phyloP scores from a whole-genome alignment of 2,329 filamentous ascomycete species.

The Penicillium digitatum region DNA sequence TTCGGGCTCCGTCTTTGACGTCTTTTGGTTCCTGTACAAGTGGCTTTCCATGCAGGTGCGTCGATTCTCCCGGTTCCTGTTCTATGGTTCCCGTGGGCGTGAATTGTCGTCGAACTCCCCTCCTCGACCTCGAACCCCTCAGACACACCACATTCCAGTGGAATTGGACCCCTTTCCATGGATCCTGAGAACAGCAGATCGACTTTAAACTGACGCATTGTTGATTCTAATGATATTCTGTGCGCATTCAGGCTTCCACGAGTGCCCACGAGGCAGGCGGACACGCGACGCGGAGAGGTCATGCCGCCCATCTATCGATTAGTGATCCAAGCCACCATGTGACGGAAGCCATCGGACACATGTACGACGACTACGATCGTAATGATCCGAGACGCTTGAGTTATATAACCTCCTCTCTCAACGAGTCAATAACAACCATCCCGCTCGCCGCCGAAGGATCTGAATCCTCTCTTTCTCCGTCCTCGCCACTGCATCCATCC shows the following conservation, averaged over 20 bases:
- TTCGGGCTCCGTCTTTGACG: constrained; percentile 27
- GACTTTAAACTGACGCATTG: background rate
- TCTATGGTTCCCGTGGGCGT: background rate
- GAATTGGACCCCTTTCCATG: background rate
- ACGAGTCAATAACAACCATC: constrained; percentile 44
- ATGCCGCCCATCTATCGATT: constrained; percentile 62
- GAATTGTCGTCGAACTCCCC: background rate
- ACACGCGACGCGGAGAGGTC: constrained; percentile 54
- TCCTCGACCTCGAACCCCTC: constrained; percentile 1
- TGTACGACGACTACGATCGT: constrained; percentile 70
- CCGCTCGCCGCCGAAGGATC: constrained; percentile 29
- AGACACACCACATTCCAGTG: background rate
- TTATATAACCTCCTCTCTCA: constrained; percentile 58
- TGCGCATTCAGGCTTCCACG: constrained; percentile 39
- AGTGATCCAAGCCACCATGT: constrained; percentile 92
- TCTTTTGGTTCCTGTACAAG: constrained; percentile 25
- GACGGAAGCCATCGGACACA: constrained; percentile 85
- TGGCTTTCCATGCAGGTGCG: constrained; percentile 41
- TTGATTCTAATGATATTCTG: constrained; percentile 10
- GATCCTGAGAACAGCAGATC: background rate
- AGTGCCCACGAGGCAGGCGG: constrained; percentile 40
- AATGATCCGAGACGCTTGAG: constrained; percentile 66
- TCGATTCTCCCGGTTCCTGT: constrained; percentile 11
- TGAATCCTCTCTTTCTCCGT: constrained; percentile 27
- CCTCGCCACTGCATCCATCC: constrained; percentile 32